phyloP scores from a whole-genome alignment of 495 filamentous ascomycete genomes.

The Cercophora newfieldiana region DNA sequence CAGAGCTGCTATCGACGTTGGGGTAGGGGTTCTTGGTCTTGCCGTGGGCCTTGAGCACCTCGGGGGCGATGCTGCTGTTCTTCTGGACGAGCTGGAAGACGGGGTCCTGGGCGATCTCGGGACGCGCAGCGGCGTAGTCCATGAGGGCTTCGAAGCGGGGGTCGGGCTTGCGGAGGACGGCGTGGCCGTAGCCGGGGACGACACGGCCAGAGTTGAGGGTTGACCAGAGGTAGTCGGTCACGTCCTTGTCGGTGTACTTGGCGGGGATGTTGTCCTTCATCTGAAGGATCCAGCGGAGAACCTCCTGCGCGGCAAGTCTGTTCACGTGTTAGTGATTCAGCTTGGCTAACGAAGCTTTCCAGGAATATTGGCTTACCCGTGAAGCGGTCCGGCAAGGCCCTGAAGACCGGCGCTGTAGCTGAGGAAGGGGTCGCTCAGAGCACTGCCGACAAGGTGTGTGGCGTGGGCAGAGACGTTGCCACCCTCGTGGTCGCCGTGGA shows the following conservation, averaged over 20 bases:
- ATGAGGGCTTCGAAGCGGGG: slow-evolving; percentile 94
- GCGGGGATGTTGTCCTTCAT: slow-evolving; percentile 88
- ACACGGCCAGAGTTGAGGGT: slow-evolving; percentile 93
- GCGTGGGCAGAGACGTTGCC: slow-evolving; percentile 96
- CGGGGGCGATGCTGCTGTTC: slow-evolving; percentile 75
- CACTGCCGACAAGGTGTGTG: slow-evolving; percentile 97
- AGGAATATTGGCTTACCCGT: slow-evolving; percentile 58
- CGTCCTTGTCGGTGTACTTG: slow-evolving; percentile 72
- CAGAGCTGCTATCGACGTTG: slow-evolving; percentile 89
- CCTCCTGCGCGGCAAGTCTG: slow-evolving; percentile 91
- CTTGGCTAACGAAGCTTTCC: not conserved
- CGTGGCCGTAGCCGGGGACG: slow-evolving; percentile 96
- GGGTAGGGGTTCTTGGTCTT: slow-evolving; percentile 99
- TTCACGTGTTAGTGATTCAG: slow-evolving; percentile 16
- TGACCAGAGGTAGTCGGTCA: slow-evolving; percentile 86
- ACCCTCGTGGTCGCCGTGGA: slow-evolving; percentile 97
- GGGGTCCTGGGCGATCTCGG: slow-evolving; percentile 81
- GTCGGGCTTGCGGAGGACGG: slow-evolving; percentile 94
- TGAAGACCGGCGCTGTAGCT: slow-evolving; percentile 95
- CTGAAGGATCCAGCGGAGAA: slow-evolving; percentile 89
- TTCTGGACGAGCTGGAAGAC: slow-evolving; percentile 91
- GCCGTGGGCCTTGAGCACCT: slow-evolving; percentile 86
- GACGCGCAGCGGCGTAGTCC: slow-evolving; percentile 85
- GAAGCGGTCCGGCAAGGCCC: slow-evolving; percentile 90
- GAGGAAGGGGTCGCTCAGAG: slow-evolving; percentile 91